phyloP scores from a whole-genome alignment of 1,139 yeast genomes.

The Arxiozyma heterogenica region DNA sequence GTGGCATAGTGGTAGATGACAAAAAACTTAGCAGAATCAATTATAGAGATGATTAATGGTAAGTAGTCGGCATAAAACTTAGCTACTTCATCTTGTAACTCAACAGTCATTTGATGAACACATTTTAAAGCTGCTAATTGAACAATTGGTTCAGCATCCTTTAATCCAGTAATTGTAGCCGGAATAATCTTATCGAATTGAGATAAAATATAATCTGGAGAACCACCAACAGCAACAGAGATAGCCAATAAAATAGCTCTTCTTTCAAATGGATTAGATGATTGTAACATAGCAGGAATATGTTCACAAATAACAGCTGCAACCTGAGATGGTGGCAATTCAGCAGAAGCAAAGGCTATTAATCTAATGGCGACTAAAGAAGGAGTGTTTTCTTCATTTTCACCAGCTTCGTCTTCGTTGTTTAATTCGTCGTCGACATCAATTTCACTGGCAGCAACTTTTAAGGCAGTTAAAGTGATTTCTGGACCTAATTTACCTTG shows the following conservation, averaged over 20 bases:
- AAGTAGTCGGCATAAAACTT: constrained; percentile 72
- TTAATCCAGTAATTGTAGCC: constrained; percentile 64
- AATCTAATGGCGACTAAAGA: constrained; percentile 71
- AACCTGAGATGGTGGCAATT: constrained; percentile 88
- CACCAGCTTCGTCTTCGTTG: constrained; percentile 80
- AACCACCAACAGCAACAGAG: constrained; percentile 82
- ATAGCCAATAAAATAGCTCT: constrained; percentile 80
- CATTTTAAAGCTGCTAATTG: constrained; percentile 82
- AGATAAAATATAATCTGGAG: constrained; percentile 81
- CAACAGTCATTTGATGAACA: constrained; percentile 67
- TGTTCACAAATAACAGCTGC: constrained; percentile 69
- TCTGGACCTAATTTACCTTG: constrained; percentile 71
- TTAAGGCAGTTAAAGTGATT: constrained; percentile 63
- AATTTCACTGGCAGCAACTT: constrained; percentile 72
- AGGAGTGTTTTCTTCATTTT: constrained; percentile 84
- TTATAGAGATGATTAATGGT: constrained; percentile 78
- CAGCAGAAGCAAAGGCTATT: constrained; percentile 67
- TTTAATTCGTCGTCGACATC: constrained; percentile 65
- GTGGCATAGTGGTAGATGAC: constrained; percentile 88
- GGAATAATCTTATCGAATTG: constrained; percentile 70
- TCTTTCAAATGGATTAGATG: constrained; percentile 66
- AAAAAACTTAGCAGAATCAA: constrained; percentile 76
- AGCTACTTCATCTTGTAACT: constrained; percentile 77
- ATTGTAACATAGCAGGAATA: constrained; percentile 52
- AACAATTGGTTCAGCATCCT: constrained; percentile 68